Evolutionary conservation across 305 asterid genomes (phyloP).

Genomic region (Fraxinus sp.): DNA sequence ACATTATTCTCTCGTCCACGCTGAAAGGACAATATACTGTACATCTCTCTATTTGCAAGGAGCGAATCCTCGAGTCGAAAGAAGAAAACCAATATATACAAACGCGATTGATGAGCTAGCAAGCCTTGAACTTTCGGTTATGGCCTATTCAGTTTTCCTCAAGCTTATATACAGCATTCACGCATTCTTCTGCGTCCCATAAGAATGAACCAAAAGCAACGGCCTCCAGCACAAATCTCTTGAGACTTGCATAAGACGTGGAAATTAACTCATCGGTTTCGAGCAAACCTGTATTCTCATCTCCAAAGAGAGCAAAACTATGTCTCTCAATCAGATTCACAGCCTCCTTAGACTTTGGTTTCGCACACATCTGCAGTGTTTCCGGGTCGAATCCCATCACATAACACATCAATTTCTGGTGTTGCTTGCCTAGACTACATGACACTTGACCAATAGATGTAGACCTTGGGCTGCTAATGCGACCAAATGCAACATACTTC

Average conservation of each 20-base stretch:
- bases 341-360: constrained; percentile 66
- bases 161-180: constrained; percentile 51
- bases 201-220: constrained; percentile 85
- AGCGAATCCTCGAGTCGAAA: constrained; percentile 10
- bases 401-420: constrained; percentile 43
- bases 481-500: constrained; percentile 18
- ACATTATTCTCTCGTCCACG: neutral
- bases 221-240: constrained; percentile 79
- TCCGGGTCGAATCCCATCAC: constrained; percentile 60
- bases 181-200: constrained; percentile 62
- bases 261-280: constrained; percentile 44
- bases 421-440: constrained; percentile 18
- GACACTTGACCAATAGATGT: constrained; percentile 33
- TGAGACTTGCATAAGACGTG: constrained; percentile 74
- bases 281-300: constrained; percentile 37
- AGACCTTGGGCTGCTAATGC: too few species aligned
- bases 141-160: constrained; percentile 36
- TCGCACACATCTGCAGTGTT: constrained; percentile 55
- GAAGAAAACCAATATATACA: neutral
- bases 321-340: constrained; percentile 64
- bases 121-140: neutral
- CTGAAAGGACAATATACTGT: constrained; percentile 10
- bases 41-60: constrained; percentile 13
- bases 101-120: neutral
- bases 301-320: constrained; percentile 66